Base-by-base conservation (phyloP, 2,329 filamentous ascomycete species). In the Davidsoniella eucalypti region DNA sequence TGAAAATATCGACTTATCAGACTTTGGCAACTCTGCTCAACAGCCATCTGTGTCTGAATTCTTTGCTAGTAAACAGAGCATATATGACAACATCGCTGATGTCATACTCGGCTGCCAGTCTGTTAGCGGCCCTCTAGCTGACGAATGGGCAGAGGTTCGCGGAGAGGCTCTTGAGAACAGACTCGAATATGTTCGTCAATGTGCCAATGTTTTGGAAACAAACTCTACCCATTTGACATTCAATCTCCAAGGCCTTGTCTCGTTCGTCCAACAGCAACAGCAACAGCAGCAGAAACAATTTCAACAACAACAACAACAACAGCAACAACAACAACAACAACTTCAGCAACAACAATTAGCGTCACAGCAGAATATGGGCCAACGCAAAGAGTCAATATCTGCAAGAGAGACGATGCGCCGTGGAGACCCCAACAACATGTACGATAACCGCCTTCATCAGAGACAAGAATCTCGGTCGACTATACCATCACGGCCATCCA, bases 91-190 rank as follows among this genome's bases (percentile, higher is more conserved):
- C 53, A 83, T 94, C 50, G 88, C 87, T 7, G 92, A 96, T 61
- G 74, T 98, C 25, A 68, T 96, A 3, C 67, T 94, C 46, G 80
- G 82, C 52, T 95, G 88, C 59, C 92, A 98, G 65, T 80, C 84
- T 21, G 83, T 96, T n/a, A 85, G 87, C 5, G 86, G 86, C 7
- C 92, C 92, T 5, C 66, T 98, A 41, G 85, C 83, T 7, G 92
- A 98, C 61, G 92, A 98, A 65, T 98, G 92, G 92, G 79, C 88
- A 3, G 87, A 94, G 61, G 72, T 88, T n/a, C 80, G 87, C 41
- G 87, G 87, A 1, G 87, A 94, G 61, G 84, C 88, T 6, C 70
- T 98, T 26, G 90, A 95, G 60, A 86, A 86, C 56, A 80, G 92
- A 18, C 66, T 96, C 23, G 84, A 83, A 55, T 82, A 84, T 55